Conservation (phyloP, 306 rosid species). For the Geum urbanum region DNA sequence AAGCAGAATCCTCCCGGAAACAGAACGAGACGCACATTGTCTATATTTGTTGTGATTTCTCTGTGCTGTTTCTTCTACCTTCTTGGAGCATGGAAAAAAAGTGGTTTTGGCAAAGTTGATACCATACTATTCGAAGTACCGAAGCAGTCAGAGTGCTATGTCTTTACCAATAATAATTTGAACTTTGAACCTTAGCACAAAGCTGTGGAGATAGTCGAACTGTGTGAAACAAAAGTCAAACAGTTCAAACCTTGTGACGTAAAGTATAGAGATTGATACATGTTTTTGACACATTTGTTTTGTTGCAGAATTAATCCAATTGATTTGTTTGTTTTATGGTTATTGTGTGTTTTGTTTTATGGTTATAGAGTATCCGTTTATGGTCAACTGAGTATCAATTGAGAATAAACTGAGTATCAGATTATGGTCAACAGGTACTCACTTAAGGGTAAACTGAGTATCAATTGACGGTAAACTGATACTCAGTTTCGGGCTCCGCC, state of each 20-base stretch:
- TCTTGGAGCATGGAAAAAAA: constrained; percentile 94
- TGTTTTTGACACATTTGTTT: too few relatives aligned
- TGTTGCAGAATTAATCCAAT: too few relatives aligned
- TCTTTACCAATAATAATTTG: constrained; percentile 48
- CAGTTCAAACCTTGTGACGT: constrained; percentile 69
- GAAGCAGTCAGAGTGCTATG: constrained; percentile 59
- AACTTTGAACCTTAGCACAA: constrained; percentile 82
- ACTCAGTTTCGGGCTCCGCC: too few relatives aligned
- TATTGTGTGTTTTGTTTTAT: too few relatives aligned
- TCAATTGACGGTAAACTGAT: too few relatives aligned
- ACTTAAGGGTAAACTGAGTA: too few relatives aligned
- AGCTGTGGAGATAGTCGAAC: constrained; percentile 37
- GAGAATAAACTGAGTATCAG: too few relatives aligned
- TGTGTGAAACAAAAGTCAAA: constrained; percentile 55
- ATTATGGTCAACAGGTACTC: too few relatives aligned
- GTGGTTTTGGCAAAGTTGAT: constrained; percentile 84
- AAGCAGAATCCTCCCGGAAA: constrained; percentile 49
- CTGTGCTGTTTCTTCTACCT: constrained; percentile 88
- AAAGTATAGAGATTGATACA: constrained; percentile 55
- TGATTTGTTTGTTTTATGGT: too few relatives aligned
- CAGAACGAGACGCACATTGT: constrained; percentile 58
- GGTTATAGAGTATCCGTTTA: too few relatives aligned
- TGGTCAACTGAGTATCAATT: too few relatives aligned
- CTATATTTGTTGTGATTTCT: constrained; percentile 70
- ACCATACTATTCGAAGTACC: constrained; percentile 56